These are phyloP conservation scores for Alternaria brassicae DNA, from an alignment of 2,329 filamentous ascomycete species.

Conservation along the genomic window DNA sequence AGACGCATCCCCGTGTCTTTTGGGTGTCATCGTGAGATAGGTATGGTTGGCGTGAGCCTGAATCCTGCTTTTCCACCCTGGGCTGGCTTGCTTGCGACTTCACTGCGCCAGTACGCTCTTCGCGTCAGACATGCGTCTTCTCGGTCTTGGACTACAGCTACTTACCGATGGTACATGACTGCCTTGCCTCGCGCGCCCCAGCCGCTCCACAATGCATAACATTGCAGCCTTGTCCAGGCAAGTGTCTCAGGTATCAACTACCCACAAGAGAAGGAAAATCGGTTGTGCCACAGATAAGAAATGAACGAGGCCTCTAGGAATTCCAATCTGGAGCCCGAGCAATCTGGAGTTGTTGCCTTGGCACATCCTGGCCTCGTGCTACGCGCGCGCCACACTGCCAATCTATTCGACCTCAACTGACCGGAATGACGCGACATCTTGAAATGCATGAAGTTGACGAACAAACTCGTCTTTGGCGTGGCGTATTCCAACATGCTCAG, in stretches of 20 bases:
- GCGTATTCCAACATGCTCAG: background rate
- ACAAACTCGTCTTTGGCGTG: background rate
- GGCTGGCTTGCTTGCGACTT: background rate
- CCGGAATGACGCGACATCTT: background rate
- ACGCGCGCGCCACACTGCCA: slow-evolving; percentile 1
- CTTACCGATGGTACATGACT: background rate
- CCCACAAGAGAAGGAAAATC: background rate
- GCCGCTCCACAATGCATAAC: background rate
- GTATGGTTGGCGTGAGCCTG: background rate
- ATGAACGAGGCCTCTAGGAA: background rate
- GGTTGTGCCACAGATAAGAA: background rate
- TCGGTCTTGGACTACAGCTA: background rate
- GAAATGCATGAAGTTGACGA: slow-evolving; percentile 5
- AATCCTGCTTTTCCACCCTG: background rate
- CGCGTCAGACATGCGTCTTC: background rate
- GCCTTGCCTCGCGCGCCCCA: background rate
- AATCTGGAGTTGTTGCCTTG: slow-evolving; percentile 3
- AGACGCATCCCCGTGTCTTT: too few species aligned
- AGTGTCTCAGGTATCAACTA: background rate
- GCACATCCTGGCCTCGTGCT: background rate
- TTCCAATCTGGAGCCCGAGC: background rate
- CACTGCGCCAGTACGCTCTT: background rate
- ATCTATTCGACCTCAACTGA: background rate
- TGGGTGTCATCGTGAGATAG: background rate
- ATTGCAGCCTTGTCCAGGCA: background rate